Evolutionary conservation across 805 yeast genomes (phyloP).

Genomic region (Candida succiphila): DNA sequence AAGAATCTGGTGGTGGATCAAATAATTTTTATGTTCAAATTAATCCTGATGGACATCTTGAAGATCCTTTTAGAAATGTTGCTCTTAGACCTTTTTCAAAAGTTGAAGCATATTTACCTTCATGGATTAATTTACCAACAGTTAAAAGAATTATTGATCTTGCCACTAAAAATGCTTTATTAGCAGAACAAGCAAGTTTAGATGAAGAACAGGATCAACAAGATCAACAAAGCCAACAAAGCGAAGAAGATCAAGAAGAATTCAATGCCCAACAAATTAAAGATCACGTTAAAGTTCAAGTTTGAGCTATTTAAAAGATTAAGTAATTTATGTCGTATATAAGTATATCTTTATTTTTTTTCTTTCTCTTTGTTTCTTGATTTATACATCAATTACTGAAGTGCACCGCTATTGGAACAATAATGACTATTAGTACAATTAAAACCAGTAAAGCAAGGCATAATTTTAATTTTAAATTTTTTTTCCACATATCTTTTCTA

Average conservation of each 20-base stretch:
- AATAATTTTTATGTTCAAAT: conserved; percentile 63
- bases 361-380: background rate
- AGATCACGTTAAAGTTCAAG: background rate
- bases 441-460: conserved; percentile 76
- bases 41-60: conserved; percentile 64
- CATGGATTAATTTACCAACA: conserved; percentile 83
- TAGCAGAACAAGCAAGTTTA: conserved; percentile 7
- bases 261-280: background rate
- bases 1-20: conserved; percentile 43
- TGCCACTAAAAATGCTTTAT: conserved; percentile 74
- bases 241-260: background rate
- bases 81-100: conserved; percentile 69
- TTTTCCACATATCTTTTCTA: conserved; percentile 99
- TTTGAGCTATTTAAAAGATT: background rate
- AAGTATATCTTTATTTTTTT: background rate
- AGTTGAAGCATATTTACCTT: conserved; percentile 88
- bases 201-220: background rate
- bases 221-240: background rate
- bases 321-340: too few relatives aligned
- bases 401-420: conserved; percentile 91
- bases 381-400: conserved; percentile 29
- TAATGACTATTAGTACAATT: conserved; percentile 72
- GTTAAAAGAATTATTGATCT: conserved; percentile 84
- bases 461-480: conserved; percentile 92
- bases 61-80: conserved; percentile 73